These are phyloP conservation scores for Xanthoparmelia taractica DNA, from an alignment of 495 filamentous ascomycete species.

Conservation along the genomic window DNA sequence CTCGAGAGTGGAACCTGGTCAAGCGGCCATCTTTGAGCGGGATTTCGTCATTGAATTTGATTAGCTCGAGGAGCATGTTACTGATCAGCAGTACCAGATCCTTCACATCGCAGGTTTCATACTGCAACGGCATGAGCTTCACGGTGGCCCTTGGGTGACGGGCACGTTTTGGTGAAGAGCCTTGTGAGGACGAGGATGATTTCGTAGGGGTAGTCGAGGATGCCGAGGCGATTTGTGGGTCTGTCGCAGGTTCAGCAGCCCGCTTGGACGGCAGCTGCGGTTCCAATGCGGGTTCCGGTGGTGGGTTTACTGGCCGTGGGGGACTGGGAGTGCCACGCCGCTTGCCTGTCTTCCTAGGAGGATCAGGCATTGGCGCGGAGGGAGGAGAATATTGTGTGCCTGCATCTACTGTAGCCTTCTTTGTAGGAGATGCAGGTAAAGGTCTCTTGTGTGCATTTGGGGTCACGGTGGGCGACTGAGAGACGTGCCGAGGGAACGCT, in stretches of 20 bases:
- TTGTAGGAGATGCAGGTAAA: slow-evolving; percentile 18
- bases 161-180: slow-evolving; percentile 45
- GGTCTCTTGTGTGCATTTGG: slow-evolving; percentile 18
- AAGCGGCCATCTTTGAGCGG: slow-evolving; percentile 75
- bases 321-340: slow-evolving; percentile 24
- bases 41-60: slow-evolving; percentile 84
- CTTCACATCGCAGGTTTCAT: slow-evolving; percentile 69
- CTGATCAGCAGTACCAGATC: slow-evolving; percentile 85
- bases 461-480: slow-evolving; percentile 18
- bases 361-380: slow-evolving; percentile 12
- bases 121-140: slow-evolving; percentile 67
- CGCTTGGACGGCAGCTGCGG: slow-evolving; percentile 24
- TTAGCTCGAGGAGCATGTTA: slow-evolving; percentile 91
- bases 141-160: slow-evolving; percentile 48
- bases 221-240: slow-evolving; percentile 26
- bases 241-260: slow-evolving; percentile 18
- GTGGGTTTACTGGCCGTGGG: slow-evolving; percentile 20
- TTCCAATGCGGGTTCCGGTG: slow-evolving; percentile 24
- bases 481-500: slow-evolving; percentile 23
- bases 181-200: slow-evolving; percentile 38
- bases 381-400: slow-evolving; percentile 50
- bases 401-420: slow-evolving; percentile 35
- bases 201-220: slow-evolving; percentile 41
- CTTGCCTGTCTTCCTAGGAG: slow-evolving; percentile 19
- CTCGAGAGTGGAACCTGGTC: slow-evolving; percentile 91